Evolutionary conservation across 2,329 filamentous ascomycete species (phyloP).

Genomic region (Beauveria sp.): DNA sequence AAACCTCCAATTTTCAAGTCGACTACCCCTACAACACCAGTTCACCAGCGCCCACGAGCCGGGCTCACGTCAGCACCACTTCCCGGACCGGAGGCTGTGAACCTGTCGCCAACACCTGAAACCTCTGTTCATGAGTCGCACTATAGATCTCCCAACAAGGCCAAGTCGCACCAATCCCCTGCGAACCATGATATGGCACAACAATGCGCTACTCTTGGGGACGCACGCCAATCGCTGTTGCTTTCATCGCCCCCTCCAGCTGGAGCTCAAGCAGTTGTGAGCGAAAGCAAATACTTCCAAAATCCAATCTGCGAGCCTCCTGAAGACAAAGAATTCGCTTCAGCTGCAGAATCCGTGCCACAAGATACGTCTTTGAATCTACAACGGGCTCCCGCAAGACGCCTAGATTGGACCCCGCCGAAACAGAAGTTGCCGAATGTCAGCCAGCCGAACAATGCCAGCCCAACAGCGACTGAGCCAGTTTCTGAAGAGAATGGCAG

Average conservation of each 20-base stretch:
- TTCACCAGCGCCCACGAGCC: too few relatives aligned
- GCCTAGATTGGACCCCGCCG: slow-evolving; percentile 62
- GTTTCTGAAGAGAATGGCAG: background rate
- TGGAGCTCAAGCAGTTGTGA: background rate
- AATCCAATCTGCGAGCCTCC: background rate
- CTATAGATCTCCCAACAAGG: background rate
- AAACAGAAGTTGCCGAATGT: slow-evolving; percentile 28
- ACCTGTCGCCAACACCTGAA: background rate
- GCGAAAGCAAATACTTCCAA: background rate
- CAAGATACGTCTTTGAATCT: slow-evolving; percentile 27
- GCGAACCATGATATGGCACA: background rate
- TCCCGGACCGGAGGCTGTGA: background rate
- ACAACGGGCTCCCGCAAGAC: slow-evolving; percentile 46
- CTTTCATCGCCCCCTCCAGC: background rate
- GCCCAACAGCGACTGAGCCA: background rate
- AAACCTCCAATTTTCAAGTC: slow-evolving; percentile 3
- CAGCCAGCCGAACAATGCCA: slow-evolving; percentile 25
- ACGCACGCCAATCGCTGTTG: background rate
- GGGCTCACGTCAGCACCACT: background rate
- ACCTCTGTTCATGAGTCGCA: background rate
- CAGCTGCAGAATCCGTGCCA: background rate
- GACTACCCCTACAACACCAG: background rate
- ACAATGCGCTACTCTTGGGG: background rate
- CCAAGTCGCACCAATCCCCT: background rate
- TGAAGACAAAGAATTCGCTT: background rate